These are phyloP conservation scores for Eruca vesicaria DNA, from an alignment of 441 rosid species.

Conservation along the genomic window DNA sequence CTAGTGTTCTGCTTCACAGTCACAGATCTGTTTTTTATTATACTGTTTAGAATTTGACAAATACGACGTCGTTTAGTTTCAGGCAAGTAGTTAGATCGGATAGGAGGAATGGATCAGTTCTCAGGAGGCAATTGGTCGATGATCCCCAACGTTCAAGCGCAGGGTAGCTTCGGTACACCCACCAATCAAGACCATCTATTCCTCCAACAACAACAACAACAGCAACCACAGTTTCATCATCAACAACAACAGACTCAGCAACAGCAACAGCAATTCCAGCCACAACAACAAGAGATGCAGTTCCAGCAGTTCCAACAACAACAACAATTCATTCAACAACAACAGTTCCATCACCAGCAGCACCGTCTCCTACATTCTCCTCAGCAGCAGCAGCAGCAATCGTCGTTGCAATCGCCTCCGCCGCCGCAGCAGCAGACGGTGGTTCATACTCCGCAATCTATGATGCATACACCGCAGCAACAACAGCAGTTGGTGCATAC, in stretches of 20 bases:
- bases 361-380: slow-evolving; percentile 30
- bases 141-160: slow-evolving; percentile 60
- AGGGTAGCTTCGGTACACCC: slow-evolving; percentile 57
- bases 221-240: slow-evolving; percentile 40
- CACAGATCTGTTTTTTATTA: neutral
- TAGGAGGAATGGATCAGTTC: slow-evolving; percentile 46
- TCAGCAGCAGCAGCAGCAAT: slow-evolving; percentile 7
- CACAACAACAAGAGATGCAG: slow-evolving; percentile 36
- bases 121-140: slow-evolving; percentile 60
- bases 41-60: neutral
- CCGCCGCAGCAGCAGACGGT: slow-evolving; percentile 25
- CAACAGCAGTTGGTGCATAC: slow-evolving; percentile 19
- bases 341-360: slow-evolving; percentile 22
- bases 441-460: slow-evolving; percentile 42
- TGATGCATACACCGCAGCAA: slow-evolving; percentile 29
- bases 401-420: slow-evolving; percentile 24
- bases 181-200: slow-evolving; percentile 70
- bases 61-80: neutral
- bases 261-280: slow-evolving; percentile 43
- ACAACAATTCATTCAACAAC: slow-evolving; percentile 30
- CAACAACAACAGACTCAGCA: slow-evolving; percentile 37
- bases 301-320: slow-evolving; percentile 25
- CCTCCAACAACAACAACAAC: slow-evolving; percentile 43
- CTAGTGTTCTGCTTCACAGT: neutral
- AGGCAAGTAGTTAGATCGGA: neutral